These are phyloP conservation scores for Neonectria hederae DNA, from an alignment of 2,329 filamentous ascomycete genomes.

Conservation along the genomic window DNA sequence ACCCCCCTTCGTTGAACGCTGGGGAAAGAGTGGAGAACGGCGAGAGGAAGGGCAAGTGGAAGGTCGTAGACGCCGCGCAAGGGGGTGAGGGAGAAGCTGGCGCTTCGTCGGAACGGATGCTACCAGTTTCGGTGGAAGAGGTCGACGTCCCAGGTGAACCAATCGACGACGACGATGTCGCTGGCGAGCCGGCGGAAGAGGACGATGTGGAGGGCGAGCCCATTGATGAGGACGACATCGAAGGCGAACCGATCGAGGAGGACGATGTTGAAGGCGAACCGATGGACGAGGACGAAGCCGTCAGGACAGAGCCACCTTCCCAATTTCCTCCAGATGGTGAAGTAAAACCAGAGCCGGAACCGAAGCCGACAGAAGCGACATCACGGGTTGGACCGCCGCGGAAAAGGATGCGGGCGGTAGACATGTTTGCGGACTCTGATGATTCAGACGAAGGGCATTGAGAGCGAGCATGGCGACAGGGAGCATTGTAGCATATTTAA, in stretches of 20 bases:
- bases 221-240: constrained; percentile 57
- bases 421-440: constrained; percentile 88
- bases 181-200: constrained; percentile 53
- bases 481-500: background rate
- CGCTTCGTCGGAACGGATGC: constrained; percentile 15
- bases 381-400: constrained; percentile 49
- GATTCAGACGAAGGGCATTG: constrained; percentile 44
- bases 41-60: constrained; percentile 57
- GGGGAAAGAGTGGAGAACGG: constrained; percentile 40
- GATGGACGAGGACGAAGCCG: constrained; percentile 56
- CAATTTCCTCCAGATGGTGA: constrained; percentile 27
- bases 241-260: constrained; percentile 57
- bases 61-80: constrained; percentile 56
- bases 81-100: constrained; percentile 21
- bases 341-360: constrained; percentile 24
- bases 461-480: constrained; percentile 3
- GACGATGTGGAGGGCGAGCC: constrained; percentile 61
- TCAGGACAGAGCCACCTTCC: constrained; percentile 41
- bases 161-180: constrained; percentile 53
- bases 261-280: constrained; percentile 58
- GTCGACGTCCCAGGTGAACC: constrained; percentile 60
- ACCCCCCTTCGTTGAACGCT: constrained; percentile 62
- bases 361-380: constrained; percentile 21
- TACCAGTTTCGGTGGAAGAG: constrained; percentile 48
- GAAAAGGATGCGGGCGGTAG: constrained; percentile 78